These are phyloP conservation scores for Solanum etuberosum DNA, from an alignment of 257 asterid species.

Conservation along the genomic window DNA sequence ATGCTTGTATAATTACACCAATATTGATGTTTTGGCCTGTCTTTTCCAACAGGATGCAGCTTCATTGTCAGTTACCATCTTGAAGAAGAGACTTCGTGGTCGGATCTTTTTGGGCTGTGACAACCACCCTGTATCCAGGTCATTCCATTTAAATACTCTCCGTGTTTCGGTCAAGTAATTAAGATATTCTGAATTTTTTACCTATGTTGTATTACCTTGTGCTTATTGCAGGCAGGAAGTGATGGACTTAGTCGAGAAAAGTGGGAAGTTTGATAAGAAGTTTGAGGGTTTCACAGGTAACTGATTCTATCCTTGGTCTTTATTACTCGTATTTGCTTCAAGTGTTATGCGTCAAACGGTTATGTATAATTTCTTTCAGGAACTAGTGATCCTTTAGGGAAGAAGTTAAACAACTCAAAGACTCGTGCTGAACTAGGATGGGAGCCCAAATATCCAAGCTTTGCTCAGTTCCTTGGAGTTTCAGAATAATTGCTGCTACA, in stretches of 20 bases:
- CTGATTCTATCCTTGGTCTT: neutral
- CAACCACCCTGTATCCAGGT: constrained; percentile 88
- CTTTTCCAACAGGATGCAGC: constrained; percentile 67
- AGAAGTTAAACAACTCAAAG: constrained; percentile 73
- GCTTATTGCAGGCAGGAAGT: constrained; percentile 61
- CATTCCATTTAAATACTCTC: neutral
- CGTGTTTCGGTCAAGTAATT: neutral
- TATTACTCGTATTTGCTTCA: neutral
- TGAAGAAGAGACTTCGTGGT: constrained; percentile 58
- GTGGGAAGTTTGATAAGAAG: constrained; percentile 63
- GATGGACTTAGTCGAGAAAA: constrained; percentile 60
- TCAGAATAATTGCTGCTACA: constrained; percentile 4
- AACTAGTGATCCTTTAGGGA: constrained; percentile 69
- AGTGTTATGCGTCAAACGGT: neutral
- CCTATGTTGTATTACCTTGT: neutral
- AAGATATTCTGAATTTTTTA: neutral
- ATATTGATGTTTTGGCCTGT: neutral
- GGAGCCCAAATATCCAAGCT: constrained; percentile 85
- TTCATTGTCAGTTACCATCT: constrained; percentile 59
- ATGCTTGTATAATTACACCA: neutral
- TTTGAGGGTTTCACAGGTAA: constrained; percentile 74
- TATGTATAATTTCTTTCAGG: constrained; percentile 30
- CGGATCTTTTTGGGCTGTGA: constrained; percentile 84
- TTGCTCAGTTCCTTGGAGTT: constrained; percentile 67
- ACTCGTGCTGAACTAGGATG: constrained; percentile 68